Percentiles rank a stretch among this genome's conserved stretches.
Evolutionary conservation across 1,284 basidiomycete species (phyloP).

Genomic region (Ustilago tritici): DNA sequence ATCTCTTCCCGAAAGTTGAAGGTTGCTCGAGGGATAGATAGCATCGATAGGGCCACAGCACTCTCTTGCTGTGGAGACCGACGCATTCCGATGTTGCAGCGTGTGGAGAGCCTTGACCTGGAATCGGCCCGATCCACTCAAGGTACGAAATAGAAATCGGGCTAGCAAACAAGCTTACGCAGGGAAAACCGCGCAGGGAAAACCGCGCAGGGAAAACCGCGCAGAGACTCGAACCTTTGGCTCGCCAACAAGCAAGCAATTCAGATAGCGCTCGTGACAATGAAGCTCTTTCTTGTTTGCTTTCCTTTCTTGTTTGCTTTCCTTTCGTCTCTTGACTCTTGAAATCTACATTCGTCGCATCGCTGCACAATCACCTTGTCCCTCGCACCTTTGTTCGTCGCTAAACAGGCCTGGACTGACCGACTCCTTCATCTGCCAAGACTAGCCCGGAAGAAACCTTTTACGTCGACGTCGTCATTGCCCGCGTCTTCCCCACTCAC

Average conservation of each 20-base stretch:
- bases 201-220: neutral
- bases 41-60: neutral
- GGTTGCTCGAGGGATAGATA: neutral
- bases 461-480: too few relatives aligned
- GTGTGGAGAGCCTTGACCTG: too few relatives aligned
- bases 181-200: neutral
- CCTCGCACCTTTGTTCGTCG: too few relatives aligned
- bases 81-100: too few relatives aligned
- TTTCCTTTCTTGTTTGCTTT: neutral
- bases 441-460: too few relatives aligned
- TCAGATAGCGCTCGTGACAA: neutral
- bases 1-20: neutral
- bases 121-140: too few relatives aligned
- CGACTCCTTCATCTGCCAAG: too few relatives aligned
- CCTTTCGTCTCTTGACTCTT: neutral
- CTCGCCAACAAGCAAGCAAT: conserved; percentile 13
- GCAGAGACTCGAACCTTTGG: neutral
- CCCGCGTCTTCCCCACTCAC: too few relatives aligned
- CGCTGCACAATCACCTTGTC: too few relatives aligned
- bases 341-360: neutral
- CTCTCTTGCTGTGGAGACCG: too few relatives aligned
- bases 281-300: neutral
- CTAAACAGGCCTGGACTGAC: too few relatives aligned
- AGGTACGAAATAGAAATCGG: too few relatives aligned
- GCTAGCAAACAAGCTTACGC: neutral